Base-by-base conservation (phyloP, 169 alveolate species). In the Cryptosporidium meleagridis region DNA sequence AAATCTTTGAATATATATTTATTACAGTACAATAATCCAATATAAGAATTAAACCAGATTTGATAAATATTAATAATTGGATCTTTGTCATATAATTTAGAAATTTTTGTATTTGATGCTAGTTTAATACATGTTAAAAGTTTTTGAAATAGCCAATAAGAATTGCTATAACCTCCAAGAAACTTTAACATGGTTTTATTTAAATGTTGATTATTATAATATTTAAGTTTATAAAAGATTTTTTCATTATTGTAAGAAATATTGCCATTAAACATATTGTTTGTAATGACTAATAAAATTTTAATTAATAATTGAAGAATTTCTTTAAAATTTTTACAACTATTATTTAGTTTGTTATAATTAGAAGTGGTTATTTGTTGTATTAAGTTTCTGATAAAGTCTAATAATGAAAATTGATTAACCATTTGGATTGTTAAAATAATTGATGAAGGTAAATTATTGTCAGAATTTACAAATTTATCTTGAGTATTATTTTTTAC, bases 131-230 rank as follows among this genome's bases (percentile, higher is more conserved):
- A 80, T 3, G 37, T 26, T 6, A 80, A 29, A 0, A 80, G n/a
- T 29, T 80, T 80, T 18, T 62, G 44, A 45, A 80, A 80, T 23
- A 65, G 2, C 35, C 59, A 41, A 65, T 80, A 80, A 33, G 65
- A 37, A 18, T 41, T 80, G 16, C 68, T 29, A 62, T 80, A 65
- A 7, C 89, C 75, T 9, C 89, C 89, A 62, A 80, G 62, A 62
- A 62, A 65, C 18, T 55, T 59, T 23, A 80, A n/a, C 8, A 80
- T 73, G 0, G 70, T 59, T 23, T 73, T 73, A 35, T 73, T 73
- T 14, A 18, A 31, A 10, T 33, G 0, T 5, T 55, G 16, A 53
- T 59, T 59, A 26, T 55, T 55, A 5, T n/a, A 26, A 23, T 73
- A 35, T 35, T 58, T 73, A 23, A 73, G 33, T 29, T 53, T 53